A percentile compares a stretch with the other conserved stretches of the same genome.
These are phyloP conservation scores for Pyracantha coccinea DNA, from an alignment of 331 rosid genomes.

Conservation along the genomic window DNA sequence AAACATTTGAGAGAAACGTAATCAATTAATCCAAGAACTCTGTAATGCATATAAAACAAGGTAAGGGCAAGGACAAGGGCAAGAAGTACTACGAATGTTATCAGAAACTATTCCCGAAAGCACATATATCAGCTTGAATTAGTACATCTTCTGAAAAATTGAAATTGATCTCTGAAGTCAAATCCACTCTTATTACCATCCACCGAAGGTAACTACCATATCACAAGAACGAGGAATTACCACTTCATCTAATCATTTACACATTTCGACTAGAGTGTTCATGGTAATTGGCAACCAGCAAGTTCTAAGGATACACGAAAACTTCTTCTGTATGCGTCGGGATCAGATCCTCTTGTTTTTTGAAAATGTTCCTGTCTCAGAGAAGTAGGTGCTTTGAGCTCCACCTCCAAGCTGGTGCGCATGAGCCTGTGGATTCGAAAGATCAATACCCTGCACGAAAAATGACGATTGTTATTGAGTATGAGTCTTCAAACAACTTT, in stretches of 20 bases:
- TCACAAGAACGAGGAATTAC: not conserved
- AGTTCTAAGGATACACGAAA: not conserved
- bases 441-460: slow-evolving; percentile 82
- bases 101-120: too few relatives aligned
- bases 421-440: slow-evolving; percentile 93
- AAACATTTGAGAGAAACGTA: not conserved
- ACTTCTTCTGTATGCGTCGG: not conserved
- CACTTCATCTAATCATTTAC: not conserved
- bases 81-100: too few relatives aligned
- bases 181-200: too few relatives aligned
- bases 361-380: slow-evolving; percentile 94
- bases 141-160: too few relatives aligned
- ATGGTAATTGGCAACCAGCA: not conserved
- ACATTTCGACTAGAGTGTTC: not conserved
- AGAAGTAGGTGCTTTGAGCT: slow-evolving; percentile 92
- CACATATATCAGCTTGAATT: too few relatives aligned
- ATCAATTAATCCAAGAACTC: not conserved
- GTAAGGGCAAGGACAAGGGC: not conserved
- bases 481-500: not conserved
- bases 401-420: slow-evolving; percentile 91
- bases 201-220: too few relatives aligned
- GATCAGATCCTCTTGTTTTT: slow-evolving; percentile 76
- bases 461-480: not conserved
- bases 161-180: not conserved
- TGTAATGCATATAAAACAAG: not conserved